A percentile compares a stretch with the other conserved stretches of the same genome.
phyloP scores from a whole-genome alignment of 1,284 basidiomycete genomes.

The Phellopilus nigrolimitatus region DNA sequence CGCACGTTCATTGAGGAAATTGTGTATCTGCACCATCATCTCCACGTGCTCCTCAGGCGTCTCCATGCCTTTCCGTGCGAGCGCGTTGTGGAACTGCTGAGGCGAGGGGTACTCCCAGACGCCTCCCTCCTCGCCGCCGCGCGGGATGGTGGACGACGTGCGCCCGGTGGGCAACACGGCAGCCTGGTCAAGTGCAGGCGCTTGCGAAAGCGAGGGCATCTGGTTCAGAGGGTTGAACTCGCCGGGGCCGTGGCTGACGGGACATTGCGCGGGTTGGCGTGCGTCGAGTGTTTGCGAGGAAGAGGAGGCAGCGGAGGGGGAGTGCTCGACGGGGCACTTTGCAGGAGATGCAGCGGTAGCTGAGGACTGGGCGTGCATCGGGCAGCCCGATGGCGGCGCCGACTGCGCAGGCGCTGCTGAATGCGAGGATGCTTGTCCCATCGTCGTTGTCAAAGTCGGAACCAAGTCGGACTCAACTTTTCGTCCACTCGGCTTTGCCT shows the following conservation, averaged over 20 bases:
- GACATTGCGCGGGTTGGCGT: constrained; percentile 13
- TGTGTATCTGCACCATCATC: constrained; percentile 98
- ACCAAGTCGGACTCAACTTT: too few species aligned
- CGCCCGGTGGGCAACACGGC: constrained; percentile 71
- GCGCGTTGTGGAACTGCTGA: constrained; percentile 98
- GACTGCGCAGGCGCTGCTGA: constrained; percentile 6
- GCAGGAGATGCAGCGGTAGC: constrained; percentile 6
- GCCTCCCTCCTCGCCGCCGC: constrained; percentile 41
- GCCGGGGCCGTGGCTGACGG: constrained; percentile 5
- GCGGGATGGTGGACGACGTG: constrained; percentile 81
- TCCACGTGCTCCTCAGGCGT: constrained; percentile 96
- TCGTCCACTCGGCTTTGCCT: too few species aligned
- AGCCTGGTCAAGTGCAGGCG: constrained; percentile 54
- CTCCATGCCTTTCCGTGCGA: constrained; percentile 96
- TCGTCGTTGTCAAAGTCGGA: background rate
- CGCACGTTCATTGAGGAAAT: constrained; percentile 95
- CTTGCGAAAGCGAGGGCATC: constrained; percentile 81
- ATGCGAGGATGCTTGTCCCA: constrained; percentile 19
- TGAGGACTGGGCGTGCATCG: constrained; percentile 15
- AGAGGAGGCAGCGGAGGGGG: constrained; percentile 1
- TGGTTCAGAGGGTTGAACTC: constrained; percentile 80
- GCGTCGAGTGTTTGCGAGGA: background rate
- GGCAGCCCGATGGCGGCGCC: constrained; percentile 14
- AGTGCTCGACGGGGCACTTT: constrained; percentile 15
- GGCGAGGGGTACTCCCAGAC: constrained; percentile 97